These are phyloP conservation scores for Roridomyces roridus DNA, from an alignment of 768 basidiomycete genomes.

Conservation along the genomic window DNA sequence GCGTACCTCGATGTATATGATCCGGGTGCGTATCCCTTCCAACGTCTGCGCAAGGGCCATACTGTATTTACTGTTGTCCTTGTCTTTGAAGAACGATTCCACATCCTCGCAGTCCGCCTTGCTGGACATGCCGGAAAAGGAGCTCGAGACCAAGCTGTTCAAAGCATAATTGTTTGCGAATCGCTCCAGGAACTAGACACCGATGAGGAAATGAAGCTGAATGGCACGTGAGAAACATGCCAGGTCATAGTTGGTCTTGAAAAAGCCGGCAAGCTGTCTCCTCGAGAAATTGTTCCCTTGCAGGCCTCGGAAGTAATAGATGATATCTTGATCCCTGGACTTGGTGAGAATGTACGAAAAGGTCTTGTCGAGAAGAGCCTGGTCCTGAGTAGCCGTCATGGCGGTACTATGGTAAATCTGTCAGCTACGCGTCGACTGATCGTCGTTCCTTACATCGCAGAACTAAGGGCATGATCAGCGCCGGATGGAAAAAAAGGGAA, in stretches of 20 bases:
- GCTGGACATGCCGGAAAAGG: slow-evolving; percentile 60
- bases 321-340: slow-evolving; percentile 64
- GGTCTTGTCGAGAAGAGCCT: slow-evolving; percentile 63
- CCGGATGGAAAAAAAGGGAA: background rate
- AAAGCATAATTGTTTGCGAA: slow-evolving; percentile 75
- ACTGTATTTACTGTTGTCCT: slow-evolving; percentile 73
- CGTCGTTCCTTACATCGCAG: slow-evolving; percentile 19
- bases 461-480: background rate
- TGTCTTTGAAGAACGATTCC: slow-evolving; percentile 79
- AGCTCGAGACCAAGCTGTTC: slow-evolving; percentile 51
- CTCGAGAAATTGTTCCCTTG: slow-evolving; percentile 61
- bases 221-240: slow-evolving; percentile 47
- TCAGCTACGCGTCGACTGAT: background rate
- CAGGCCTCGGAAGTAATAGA: slow-evolving; percentile 68
- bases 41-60: slow-evolving; percentile 69
- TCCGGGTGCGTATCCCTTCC: slow-evolving; percentile 68
- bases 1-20: slow-evolving; percentile 67
- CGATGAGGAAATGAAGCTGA: background rate
- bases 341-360: slow-evolving; percentile 63
- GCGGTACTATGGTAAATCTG: slow-evolving; percentile 52
- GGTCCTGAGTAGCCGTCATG: slow-evolving; percentile 65
- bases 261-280: slow-evolving; percentile 60
- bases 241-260: slow-evolving; percentile 70
- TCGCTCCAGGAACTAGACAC: slow-evolving; percentile 61
- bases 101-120: slow-evolving; percentile 68